Conservation (phyloP, 768 basidiomycete genomes). For the Leucocoprinus birnbaumii region DNA sequence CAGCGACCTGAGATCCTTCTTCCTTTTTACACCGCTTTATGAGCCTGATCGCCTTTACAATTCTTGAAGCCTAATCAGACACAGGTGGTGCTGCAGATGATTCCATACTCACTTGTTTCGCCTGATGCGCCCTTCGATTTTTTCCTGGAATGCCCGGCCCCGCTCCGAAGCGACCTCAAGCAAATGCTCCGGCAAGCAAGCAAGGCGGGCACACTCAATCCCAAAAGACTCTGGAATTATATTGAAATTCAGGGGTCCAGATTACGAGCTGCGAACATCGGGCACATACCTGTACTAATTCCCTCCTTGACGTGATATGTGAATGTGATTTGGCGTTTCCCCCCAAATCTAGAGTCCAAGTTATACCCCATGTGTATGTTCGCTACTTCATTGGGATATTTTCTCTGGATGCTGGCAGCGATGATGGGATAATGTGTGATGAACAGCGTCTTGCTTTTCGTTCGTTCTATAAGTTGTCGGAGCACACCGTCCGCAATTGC, state of each 20-base stretch:
- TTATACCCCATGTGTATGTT: slow-evolving; percentile 89
- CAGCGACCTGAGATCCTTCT: slow-evolving; percentile 15
- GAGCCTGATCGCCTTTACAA: slow-evolving; percentile 24
- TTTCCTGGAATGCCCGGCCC: slow-evolving; percentile 51
- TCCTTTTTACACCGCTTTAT: slow-evolving; percentile 22
- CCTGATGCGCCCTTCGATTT: slow-evolving; percentile 46
- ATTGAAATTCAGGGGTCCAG: too few relatives aligned
- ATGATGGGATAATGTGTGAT: slow-evolving; percentile 94
- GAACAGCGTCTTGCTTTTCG: slow-evolving; percentile 76
- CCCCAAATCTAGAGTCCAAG: slow-evolving; percentile 65
- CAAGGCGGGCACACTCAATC: slow-evolving; percentile 88
- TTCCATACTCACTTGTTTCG: slow-evolving; percentile 42
- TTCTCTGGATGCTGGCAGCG: slow-evolving; percentile 61
- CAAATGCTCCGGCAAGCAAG: slow-evolving; percentile 73
- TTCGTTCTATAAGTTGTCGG: slow-evolving; percentile 58
- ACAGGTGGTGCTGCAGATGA: neutral
- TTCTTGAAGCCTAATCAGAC: slow-evolving; percentile 11
- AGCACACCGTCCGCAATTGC: slow-evolving; percentile 84
- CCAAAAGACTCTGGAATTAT: slow-evolving; percentile 70
- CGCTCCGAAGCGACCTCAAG: slow-evolving; percentile 56
- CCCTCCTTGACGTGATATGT: slow-evolving; percentile 75
- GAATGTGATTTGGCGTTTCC: slow-evolving; percentile 81
- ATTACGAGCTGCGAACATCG: neutral
- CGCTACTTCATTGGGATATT: slow-evolving; percentile 57
- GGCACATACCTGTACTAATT: slow-evolving; percentile 51